Base-by-base conservation (phyloP, 345 rosid species). In the Euphorbia tirucalli region DNA sequence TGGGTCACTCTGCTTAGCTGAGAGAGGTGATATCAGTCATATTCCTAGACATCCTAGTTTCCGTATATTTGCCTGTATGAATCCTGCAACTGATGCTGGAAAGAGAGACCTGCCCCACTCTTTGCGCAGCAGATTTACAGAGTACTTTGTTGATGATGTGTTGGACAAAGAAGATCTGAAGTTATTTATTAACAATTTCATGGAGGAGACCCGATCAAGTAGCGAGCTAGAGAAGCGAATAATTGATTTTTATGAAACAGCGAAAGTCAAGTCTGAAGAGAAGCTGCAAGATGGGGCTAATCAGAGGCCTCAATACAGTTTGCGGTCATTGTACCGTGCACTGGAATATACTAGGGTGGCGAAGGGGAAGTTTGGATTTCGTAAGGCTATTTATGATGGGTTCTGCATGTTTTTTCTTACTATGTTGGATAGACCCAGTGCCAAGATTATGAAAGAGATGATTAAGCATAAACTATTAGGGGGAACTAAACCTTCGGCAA, bases 21-120 rank as follows among this genome's bases (percentile, higher is more conserved):
- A 94, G 87, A 88, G 95, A 75, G 98, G 97, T 72, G 98, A 94
- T 85, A 82, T 77, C 56, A 79, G 78, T 76, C 81, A 84, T 74
- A 81, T 94, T 73, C 79, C 80, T 57, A 87, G 97, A 79, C 91
- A 94, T 84, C 79, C 84, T 59, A 79, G 80, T 79, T 94, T 94
- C 63, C 95, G 97, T 44, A 75, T 92, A 72, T 94, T 92, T 88
- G 90, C 96, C 21, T 92, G 98, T 66, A 94, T 94, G 98, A 94
- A 94, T 83, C 98, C 98, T 27, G 98, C 97, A 78, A 94, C 95
- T 59, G 98, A 94, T 88, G 97, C 98, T 75, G 98, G 98, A 70
- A 94, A 94, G 82, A 81, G 97, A 66, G 98, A 94, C 67, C 85
- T 94, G 80, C 93, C 97, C 3, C 81, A 80, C 75, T 80, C 93